Evolutionary conservation across 208 protist genomes (phyloP), one percentile per base, ranked within the genome.

Genomic region (Acanthamoeba sp.): DNA sequence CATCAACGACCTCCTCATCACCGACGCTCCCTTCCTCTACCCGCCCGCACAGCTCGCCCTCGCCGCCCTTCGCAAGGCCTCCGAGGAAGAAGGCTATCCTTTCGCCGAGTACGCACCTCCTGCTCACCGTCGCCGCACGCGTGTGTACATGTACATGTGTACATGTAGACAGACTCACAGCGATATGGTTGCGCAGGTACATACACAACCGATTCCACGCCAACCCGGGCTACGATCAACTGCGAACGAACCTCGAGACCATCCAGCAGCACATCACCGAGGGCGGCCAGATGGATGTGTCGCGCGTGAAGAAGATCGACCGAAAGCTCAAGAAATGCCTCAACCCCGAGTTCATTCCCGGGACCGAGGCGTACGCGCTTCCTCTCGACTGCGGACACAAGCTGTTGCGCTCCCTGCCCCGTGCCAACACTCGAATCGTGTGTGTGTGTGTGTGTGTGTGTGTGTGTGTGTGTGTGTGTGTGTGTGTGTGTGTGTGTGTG

Each of bases 41-140:
- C 42, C 80, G 32, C 80, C 80, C 10, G 42, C 80, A 9, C 80
- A 88, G 32, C n/a, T 88, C n/a, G 80, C 80, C n/a, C 80, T 88
- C 80, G 80, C 45, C 45, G 42, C 48, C 16, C 80, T 88, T 5
- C 48, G 22, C 50, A 55, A 88, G 36, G 80, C 80, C 42, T 32
- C 80, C 14, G 80, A 55, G 24, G 80, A 88, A 55, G 32, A 88
- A 32, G 48, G 36, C 6, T 36, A 64, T 40, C 36, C 80, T 36
- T 22, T 88, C 24, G 45, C 38, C 50, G 36, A 88, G 80, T 88
- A 88, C 80, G 22, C 36, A 1, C n/a, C 18, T 36, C 36, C 29
- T 62, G 12, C 80, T 62, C 2, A 24, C 71, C 20, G 0, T 5
- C n/a, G n/a, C 6, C 16, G 36, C 7, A 10, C 7, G 36, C 22